Base-by-base conservation (phyloP, 2,329 filamentous ascomycete genomes). In the Cladophialophora carrionii region DNA sequence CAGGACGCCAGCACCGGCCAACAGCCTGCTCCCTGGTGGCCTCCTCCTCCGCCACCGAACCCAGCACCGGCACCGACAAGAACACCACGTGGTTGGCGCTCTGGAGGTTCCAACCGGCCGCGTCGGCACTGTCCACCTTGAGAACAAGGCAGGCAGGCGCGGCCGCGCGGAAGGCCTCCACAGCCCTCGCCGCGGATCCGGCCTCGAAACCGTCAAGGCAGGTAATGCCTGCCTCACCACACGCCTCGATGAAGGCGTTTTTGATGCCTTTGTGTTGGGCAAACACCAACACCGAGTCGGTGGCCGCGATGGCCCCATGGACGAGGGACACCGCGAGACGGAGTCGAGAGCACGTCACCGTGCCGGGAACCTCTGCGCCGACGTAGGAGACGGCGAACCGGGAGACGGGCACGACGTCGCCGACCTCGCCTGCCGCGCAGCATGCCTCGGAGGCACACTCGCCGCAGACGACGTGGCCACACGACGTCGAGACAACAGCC, bases 81-180 rank as follows among this genome's bases (percentile, higher is more conserved):
- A 90, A 90, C 34, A 90, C 81, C 41, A 89, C 77, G 63, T 90
- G 86, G 66, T 88, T 89, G 0, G 87, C 86, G 46, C 81, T 82
- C 54, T 86, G 84, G 1, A 90, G 75, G 68, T 90, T 90, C 84
- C 83, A 74, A 58, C 88, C 88, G 34, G 87, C 82, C 2, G 87
- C 84, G 60, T 84, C 83, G 37, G 84, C 84, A 67, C 81, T 81
- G 1, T 80, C 81, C 2, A 87, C 76, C 63, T 85, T 83, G 32
- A 90, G 76, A 17, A 90, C 76, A 4, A 89, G 76, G 0, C 86
- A 83, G 58, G 81, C 84, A 54, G 62, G 29, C 32, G 73, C 78
- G 55, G 66, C 71, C 10, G 74, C 71, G 54, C 82, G 78, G 62
- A 85, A 80, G 0, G 71, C 57, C 2, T 74, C 71, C 9, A 85